Evolutionary conservation across 208 protist species (phyloP), one percentile per base, ranked within the genome.

Genomic region (Angomonas ambiguus): DNA sequence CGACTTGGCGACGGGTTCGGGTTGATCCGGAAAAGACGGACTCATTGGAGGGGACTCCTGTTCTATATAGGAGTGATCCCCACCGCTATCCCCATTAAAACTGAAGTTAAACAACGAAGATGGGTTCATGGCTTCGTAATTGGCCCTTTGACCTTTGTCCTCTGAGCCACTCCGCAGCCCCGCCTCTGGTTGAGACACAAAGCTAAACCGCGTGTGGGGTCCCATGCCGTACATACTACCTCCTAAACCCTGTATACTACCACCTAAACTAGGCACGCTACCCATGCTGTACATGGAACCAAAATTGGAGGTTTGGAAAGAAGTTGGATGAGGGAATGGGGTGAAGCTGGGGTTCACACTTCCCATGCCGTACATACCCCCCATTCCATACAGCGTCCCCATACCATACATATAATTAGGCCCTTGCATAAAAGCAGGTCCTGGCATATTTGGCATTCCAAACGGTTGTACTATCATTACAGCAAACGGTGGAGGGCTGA

Each of bases 351-450:
- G n/a, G n/a, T n/a, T n/a, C 32, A 56, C 38, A 41, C 71, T 65
- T 31, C 57, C 56, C 53, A 70, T 63, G 62, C 76, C 73, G 51
- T 83, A 82, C 22, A 73, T 67, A 55, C 62, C 49, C 18, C 49
- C 61, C 61, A 71, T 71, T 32, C 76, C 34, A 49, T 55, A 45
- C 67, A 72, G 64, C 32, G 16, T 11, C 3, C 66, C 66, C 57
- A 72, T 72, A 33, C 74, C 70, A 71, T 83, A 80, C 69, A 83
- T 74, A 53, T 53, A 70, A n/a, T n/a, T n/a, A n/a, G n/a, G n/a
- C n/a, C n/a, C n/a, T n/a, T n/a, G n/a, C n/a, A n/a, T n/a, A n/a
- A n/a, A n/a, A n/a, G n/a, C n/a, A n/a, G n/a, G n/a, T n/a, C n/a
- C n/a, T 31, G 68, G 67, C 31, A 60, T 65, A 57, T 71, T 79